These are phyloP conservation scores for Scheffersomyces spartinae DNA, from an alignment of 805 yeast species.

Conservation along the genomic window DNA sequence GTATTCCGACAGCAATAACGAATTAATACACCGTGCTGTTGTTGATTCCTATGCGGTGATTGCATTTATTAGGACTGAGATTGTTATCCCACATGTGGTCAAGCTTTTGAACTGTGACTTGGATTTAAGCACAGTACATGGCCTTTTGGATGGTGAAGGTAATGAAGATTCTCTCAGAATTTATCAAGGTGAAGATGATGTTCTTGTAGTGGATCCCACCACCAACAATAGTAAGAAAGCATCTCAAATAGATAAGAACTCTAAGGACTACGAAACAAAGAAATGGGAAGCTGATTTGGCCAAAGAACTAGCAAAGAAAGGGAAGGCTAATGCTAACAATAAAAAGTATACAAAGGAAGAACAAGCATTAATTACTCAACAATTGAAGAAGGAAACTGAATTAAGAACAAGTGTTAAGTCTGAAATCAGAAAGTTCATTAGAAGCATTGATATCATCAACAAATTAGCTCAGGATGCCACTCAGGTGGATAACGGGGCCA, in stretches of 20 bases:
- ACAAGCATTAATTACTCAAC: conserved; percentile 46
- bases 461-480: conserved; percentile 40
- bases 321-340: conserved; percentile 13
- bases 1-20: too few species aligned
- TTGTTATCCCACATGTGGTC: conserved; percentile 40
- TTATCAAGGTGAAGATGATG: conserved; percentile 62
- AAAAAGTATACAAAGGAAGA: conserved; percentile 73
- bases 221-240: conserved; percentile 27
- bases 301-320: conserved; percentile 56
- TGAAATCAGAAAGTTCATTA: conserved; percentile 24
- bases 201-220: conserved; percentile 42
- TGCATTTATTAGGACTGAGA: conserved; percentile 49
- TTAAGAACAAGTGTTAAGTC: conserved; percentile 38
- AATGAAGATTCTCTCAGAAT: too few species aligned
- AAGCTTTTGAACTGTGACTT: conserved; percentile 34
- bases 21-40: background rate
- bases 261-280: conserved; percentile 73
- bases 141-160: conserved; percentile 59
- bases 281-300: conserved; percentile 87
- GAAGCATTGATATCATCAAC: conserved; percentile 42
- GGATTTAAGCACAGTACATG: conserved; percentile 35
- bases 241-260: conserved; percentile 58
- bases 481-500: conserved; percentile 50
- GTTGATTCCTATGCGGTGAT: conserved; percentile 21
- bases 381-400: conserved; percentile 47